A percentile compares a stretch with the other conserved stretches of the same genome.
Evolutionary conservation across 257 asterid species (phyloP).

Genomic region (Jaltomata sinuosa): DNA sequence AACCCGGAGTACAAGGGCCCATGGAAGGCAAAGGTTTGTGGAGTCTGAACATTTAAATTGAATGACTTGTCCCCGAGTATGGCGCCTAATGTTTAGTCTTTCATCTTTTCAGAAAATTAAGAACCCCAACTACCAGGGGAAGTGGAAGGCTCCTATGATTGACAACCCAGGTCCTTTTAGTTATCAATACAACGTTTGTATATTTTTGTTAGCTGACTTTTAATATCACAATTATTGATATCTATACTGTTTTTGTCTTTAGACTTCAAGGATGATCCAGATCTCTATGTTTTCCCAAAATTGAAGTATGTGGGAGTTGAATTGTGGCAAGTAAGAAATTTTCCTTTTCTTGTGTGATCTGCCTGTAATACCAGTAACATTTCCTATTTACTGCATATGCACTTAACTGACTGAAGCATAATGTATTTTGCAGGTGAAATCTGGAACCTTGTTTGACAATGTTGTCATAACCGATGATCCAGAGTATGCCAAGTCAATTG

Average conservation of each 20-base stretch:
- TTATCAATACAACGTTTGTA: neutral
- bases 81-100: neutral
- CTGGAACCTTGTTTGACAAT: constrained; percentile 97
- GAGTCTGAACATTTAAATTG: neutral
- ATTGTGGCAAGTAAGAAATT: constrained; percentile 80
- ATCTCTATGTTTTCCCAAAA: constrained; percentile 81
- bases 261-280: constrained; percentile 96
- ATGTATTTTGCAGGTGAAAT: constrained; percentile 62
- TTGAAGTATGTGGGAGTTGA: constrained; percentile 96
- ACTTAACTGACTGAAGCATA: neutral
- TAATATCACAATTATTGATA: neutral
- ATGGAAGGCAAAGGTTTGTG: constrained; percentile 68
- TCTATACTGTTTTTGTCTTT: constrained; percentile 5
- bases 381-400: neutral
- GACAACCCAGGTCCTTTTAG: constrained; percentile 63
- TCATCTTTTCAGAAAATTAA: constrained; percentile 49
- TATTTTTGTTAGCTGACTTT: neutral
- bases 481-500: constrained; percentile 77
- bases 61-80: neutral
- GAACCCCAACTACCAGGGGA: constrained; percentile 87
- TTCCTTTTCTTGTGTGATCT: neutral
- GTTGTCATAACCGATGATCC: constrained; percentile 75
- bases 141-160: constrained; percentile 88
- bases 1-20: constrained; percentile 94
- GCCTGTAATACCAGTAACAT: neutral